phyloP scores from a whole-genome alignment of 169 alveolate genomes.

The Plasmodium gallinaceum region DNA sequence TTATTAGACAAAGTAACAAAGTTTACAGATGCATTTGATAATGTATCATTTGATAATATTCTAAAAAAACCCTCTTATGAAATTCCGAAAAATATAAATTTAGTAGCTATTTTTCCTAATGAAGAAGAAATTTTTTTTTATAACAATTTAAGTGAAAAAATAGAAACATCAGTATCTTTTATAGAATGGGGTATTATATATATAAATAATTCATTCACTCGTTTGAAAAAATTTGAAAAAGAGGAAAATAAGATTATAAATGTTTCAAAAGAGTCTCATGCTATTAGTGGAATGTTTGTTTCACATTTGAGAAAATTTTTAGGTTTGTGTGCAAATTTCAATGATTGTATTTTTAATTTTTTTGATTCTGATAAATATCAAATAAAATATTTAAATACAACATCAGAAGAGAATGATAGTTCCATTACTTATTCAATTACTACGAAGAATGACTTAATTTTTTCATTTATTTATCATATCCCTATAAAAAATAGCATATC shows the following conservation, averaged over 20 bases:
- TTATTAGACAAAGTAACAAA: conserved; percentile 37
- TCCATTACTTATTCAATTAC: conserved; percentile 22
- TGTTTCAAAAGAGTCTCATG: conserved; percentile 28
- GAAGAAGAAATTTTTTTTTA: conserved; percentile 39
- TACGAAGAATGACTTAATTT: neutral
- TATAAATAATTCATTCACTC: conserved; percentile 19
- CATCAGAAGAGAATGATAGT: conserved; percentile 29
- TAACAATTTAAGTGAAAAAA: conserved; percentile 18
- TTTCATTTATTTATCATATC: conserved; percentile 23
- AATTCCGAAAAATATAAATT: conserved; percentile 57
- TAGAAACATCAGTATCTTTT: conserved; percentile 75
- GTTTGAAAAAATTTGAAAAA: neutral
- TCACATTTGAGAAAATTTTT: conserved; percentile 64
- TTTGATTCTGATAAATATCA: conserved; percentile 46
- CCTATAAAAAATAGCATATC: conserved; percentile 57
- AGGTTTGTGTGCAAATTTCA: conserved; percentile 43
- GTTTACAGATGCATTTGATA: conserved; percentile 55
- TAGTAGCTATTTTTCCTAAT: conserved; percentile 53
- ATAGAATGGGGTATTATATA: conserved; percentile 66
- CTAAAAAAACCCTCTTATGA: conserved; percentile 55
- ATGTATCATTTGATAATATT: conserved; percentile 38
- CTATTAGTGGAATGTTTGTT: conserved; percentile 52
- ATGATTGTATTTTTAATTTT: conserved; percentile 28
- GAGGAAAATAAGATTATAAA: neutral
- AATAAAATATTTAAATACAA: conserved; percentile 20